These are phyloP conservation scores for Scenedesmus sp. DNA, from an alignment of 163 green algal genomes.

Conservation along the genomic window DNA sequence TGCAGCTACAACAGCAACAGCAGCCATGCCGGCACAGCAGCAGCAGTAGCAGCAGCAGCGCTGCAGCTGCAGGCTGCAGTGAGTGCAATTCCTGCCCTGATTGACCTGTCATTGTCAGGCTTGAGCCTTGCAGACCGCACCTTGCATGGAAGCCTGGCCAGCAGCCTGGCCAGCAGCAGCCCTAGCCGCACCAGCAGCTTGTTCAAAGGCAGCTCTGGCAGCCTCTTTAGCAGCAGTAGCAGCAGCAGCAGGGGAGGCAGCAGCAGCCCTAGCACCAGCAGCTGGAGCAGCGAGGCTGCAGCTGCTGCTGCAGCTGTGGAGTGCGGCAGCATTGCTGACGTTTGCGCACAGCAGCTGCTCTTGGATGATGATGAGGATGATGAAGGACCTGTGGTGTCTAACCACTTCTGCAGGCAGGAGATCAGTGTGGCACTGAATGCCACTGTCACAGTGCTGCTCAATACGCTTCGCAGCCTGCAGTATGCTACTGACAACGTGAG, in stretches of 20 bases:
- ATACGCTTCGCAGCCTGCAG: conserved; percentile 18
- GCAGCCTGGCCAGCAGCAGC: background rate
- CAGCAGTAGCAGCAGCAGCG: conserved; percentile 11
- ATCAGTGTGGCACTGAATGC: conserved; percentile 23
- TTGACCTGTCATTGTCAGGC: background rate
- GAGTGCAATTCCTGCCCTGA: background rate
- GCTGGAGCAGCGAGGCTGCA: background rate
- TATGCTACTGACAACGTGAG: conserved; percentile 7
- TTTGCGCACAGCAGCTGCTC: conserved; percentile 8
- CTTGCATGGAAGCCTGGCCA: background rate
- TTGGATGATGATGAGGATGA: background rate
- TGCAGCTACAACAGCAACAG: background rate
- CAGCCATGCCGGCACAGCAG: background rate
- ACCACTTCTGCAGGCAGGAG: conserved; percentile 32
- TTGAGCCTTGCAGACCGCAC: background rate
- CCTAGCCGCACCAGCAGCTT: background rate
- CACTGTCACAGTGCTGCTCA: conserved; percentile 23
- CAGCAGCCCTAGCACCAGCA: conserved; percentile 5
- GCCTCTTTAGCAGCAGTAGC: background rate
- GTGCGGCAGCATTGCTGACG: background rate
- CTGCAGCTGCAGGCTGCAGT: background rate
- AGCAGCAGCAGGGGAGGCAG: background rate
- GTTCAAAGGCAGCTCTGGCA: background rate
- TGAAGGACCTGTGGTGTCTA: background rate
- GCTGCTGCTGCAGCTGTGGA: background rate